A percentile compares a stretch with the other conserved stretches of the same genome.
Evolutionary conservation across 148 eudicot species (phyloP).

Genomic region (Rhododendron molle): DNA sequence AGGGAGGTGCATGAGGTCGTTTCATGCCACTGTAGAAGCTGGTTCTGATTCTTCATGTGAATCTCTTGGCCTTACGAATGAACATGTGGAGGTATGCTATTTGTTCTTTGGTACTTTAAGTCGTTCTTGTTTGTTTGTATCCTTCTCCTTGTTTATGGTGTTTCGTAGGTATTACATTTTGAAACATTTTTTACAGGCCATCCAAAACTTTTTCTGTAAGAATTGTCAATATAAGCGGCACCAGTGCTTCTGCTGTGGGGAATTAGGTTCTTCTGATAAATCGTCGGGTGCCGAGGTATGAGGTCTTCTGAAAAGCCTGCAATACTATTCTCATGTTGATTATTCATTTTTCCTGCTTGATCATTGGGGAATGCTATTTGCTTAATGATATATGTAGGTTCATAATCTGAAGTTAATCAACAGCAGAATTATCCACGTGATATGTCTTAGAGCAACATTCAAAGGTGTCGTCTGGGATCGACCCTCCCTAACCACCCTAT

Average conservation of each 20-base stretch:
- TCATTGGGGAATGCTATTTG: neutral
- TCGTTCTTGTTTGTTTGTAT: neutral
- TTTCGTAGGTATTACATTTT: neutral
- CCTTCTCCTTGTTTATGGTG: neutral
- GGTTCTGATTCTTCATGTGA: constrained; percentile 56
- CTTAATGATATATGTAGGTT: neutral
- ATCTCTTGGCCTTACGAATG: constrained; percentile 58
- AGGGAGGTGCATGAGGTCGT: constrained; percentile 91
- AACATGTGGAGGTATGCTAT: constrained; percentile 53
- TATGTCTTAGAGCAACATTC: neutral
- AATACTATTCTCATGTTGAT: constrained; percentile 1
- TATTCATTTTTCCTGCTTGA: neutral
- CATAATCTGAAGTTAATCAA: neutral
- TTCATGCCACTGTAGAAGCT: constrained; percentile 62
- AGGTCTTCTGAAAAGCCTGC: constrained; percentile 1
- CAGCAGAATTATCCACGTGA: neutral
- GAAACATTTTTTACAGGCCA: constrained; percentile 41
- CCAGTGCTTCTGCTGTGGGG: constrained; percentile 83
- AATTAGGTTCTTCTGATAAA: constrained; percentile 85
- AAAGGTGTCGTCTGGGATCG: neutral
- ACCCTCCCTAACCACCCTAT: too few relatives aligned
- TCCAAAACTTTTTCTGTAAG: constrained; percentile 47
- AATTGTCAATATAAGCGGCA: constrained; percentile 73
- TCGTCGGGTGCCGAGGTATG: constrained; percentile 70
- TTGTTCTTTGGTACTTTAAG: neutral